Percentiles rank a stretch among this genome's conserved stretches.
phyloP scores from a whole-genome alignment of 495 filamentous ascomycete genomes.

The Aspergillus avenaceus region DNA sequence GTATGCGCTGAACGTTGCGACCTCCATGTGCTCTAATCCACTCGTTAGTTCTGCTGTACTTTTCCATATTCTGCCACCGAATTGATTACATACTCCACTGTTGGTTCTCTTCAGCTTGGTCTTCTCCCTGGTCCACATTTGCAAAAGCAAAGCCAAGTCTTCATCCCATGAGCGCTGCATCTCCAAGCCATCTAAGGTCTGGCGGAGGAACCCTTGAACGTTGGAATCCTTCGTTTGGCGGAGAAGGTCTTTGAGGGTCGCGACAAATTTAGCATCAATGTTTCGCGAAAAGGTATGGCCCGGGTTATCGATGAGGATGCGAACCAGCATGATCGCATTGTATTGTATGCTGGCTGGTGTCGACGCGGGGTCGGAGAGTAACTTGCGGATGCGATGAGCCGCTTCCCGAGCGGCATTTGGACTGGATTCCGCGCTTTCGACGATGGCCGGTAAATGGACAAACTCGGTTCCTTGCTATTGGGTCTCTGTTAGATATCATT shows the following conservation, averaged over 20 bases:
- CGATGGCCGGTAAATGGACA: constrained; percentile 87
- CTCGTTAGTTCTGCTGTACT: background rate
- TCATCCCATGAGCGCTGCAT: constrained; percentile 65
- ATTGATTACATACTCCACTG: background rate
- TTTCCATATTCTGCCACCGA: background rate
- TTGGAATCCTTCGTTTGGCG: constrained; percentile 65
- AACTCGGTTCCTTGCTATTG: constrained; percentile 73
- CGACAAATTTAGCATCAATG: constrained; percentile 75
- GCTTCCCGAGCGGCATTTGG: constrained; percentile 77
- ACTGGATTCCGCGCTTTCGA: constrained; percentile 90
- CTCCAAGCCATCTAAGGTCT: constrained; percentile 78
- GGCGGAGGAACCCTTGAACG: constrained; percentile 77
- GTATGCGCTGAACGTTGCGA: constrained; percentile 1
- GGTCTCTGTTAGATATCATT: background rate
- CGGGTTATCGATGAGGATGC: constrained; percentile 90
- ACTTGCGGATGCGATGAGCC: constrained; percentile 74
- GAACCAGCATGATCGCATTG: constrained; percentile 93
- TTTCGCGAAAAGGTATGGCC: constrained; percentile 84
- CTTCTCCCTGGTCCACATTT: constrained; percentile 92
- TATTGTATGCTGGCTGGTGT: constrained; percentile 71
- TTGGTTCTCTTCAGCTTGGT: constrained; percentile 19
- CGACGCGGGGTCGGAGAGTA: constrained; percentile 64
- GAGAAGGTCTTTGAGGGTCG: constrained; percentile 71
- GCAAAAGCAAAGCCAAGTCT: constrained; percentile 58
- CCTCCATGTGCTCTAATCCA: constrained; percentile 7